Conservation (phyloP, 805 yeast species). For the Sugiyamaella smithiae region DNA sequence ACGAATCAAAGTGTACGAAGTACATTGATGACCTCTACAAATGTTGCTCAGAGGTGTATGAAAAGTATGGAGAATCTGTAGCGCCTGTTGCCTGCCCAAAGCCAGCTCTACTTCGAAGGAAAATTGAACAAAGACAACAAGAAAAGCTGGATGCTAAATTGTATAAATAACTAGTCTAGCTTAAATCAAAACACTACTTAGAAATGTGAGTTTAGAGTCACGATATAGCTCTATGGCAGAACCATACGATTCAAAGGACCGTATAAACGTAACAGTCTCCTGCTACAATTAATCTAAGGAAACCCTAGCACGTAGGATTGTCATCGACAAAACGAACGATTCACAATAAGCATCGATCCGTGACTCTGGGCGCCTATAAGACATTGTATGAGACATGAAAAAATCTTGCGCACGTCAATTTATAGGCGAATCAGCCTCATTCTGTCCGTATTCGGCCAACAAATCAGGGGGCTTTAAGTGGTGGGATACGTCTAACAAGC, state of each 20-base stretch:
- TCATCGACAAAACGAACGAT: constrained; percentile 23
- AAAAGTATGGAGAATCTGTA: constrained; percentile 54
- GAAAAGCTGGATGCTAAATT: constrained; percentile 32
- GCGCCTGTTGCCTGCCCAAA: constrained; percentile 77
- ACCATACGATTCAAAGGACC: constrained; percentile 18
- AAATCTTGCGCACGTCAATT: too few species aligned
- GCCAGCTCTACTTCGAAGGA: constrained; percentile 57
- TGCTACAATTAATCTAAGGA: constrained; percentile 17
- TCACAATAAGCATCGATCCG: constrained; percentile 22
- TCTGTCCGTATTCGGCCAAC: too few species aligned
- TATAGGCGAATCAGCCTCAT: too few species aligned
- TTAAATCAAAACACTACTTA: neutral
- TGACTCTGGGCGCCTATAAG: constrained; percentile 29
- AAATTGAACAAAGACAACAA: constrained; percentile 59
- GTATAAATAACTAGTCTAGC: neutral
- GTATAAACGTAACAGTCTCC: constrained; percentile 11
- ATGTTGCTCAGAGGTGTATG: constrained; percentile 71
- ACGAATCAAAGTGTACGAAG: constrained; percentile 71
- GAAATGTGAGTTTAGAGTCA: constrained; percentile 17
- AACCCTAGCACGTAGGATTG: constrained; percentile 28
- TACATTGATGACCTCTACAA: constrained; percentile 67
- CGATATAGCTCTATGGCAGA: constrained; percentile 11
- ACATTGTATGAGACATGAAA: constrained; percentile 22
- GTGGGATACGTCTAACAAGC: too few species aligned
- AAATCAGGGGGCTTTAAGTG: too few species aligned